Evolutionary conservation across 345 rosid genomes (phyloP).

Genomic region (Conringia planisiliqua): DNA sequence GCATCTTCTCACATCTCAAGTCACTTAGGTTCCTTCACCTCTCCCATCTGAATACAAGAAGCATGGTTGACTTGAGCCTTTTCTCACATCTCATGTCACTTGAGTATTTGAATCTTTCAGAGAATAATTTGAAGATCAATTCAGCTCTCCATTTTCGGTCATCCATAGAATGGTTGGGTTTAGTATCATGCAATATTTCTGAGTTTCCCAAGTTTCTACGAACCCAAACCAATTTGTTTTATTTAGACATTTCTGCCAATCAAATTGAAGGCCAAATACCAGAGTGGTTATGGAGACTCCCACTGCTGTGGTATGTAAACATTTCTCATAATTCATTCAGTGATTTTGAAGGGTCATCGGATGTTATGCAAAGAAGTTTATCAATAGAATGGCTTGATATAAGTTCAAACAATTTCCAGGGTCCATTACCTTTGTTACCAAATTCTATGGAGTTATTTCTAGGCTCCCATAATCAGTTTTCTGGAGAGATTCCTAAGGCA

Average conservation of each 20-base stretch:
- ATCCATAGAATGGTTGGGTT: neutral
- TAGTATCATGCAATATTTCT: neutral
- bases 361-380: too few relatives aligned
- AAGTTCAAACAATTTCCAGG: constrained; percentile 3
- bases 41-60: constrained; percentile 16
- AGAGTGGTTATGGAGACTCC: constrained; percentile 1
- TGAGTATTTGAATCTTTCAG: constrained; percentile 14
- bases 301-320: neutral
- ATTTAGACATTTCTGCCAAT: constrained; percentile 24
- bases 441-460: neutral
- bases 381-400: constrained; percentile 17
- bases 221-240: neutral
- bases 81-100: constrained; percentile 4
- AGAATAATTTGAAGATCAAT: neutral
- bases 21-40: neutral
- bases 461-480: neutral
- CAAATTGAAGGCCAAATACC: constrained; percentile 23
- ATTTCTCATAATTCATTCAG: constrained; percentile 8
- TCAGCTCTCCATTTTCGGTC: neutral
- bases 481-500: neutral
- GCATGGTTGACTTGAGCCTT: neutral
- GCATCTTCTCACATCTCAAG: constrained; percentile 18
- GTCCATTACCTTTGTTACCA: neutral
- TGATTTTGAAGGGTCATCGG: neutral
- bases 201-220: constrained; percentile 30